Evolutionary conservation across 768 basidiomycete species (phyloP).

Genomic region (Baorangia bicolor): DNA sequence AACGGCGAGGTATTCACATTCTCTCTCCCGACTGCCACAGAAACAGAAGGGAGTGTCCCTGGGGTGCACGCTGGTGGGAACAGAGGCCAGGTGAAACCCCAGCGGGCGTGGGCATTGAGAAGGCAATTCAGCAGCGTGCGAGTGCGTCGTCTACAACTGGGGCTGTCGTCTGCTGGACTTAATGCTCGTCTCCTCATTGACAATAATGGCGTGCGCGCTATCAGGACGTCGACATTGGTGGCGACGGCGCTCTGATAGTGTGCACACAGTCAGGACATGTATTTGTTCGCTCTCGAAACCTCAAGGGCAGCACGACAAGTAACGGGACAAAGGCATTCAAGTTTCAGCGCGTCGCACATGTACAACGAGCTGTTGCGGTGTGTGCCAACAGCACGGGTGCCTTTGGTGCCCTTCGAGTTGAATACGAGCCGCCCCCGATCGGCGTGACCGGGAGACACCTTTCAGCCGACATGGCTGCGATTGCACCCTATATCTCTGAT

Average conservation of each 20-base stretch:
- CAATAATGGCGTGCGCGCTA: neutral
- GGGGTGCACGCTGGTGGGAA: slow-evolving; percentile 17
- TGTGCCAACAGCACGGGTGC: slow-evolving; percentile 86
- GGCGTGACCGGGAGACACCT: slow-evolving; percentile 53
- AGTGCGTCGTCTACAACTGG: slow-evolving; percentile 37
- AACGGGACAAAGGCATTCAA: slow-evolving; percentile 54
- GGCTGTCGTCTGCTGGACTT: neutral
- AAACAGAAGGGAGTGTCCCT: slow-evolving; percentile 21
- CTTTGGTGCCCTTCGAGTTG: slow-evolving; percentile 80
- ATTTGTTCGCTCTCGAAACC: slow-evolving; percentile 71
- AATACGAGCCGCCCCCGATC: slow-evolving; percentile 61
- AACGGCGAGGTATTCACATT: slow-evolving; percentile 95
- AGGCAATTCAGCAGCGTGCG: slow-evolving; percentile 84
- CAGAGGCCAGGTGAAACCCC: slow-evolving; percentile 58
- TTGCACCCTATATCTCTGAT: slow-evolving; percentile 56
- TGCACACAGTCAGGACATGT: slow-evolving; percentile 96
- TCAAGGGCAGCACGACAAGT: slow-evolving; percentile 24
- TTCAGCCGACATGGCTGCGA: slow-evolving; percentile 59
- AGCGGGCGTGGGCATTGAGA: slow-evolving; percentile 86
- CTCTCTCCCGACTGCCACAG: slow-evolving; percentile 40
- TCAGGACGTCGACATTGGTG: slow-evolving; percentile 85
- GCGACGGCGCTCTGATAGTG: slow-evolving; percentile 85
- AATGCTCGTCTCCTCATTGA: neutral
- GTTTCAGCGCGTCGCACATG: slow-evolving; percentile 74
- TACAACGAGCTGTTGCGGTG: slow-evolving; percentile 86